Base-by-base conservation (phyloP, 2,329 filamentous ascomycete species). In the Aspergillus tanneri region DNA sequence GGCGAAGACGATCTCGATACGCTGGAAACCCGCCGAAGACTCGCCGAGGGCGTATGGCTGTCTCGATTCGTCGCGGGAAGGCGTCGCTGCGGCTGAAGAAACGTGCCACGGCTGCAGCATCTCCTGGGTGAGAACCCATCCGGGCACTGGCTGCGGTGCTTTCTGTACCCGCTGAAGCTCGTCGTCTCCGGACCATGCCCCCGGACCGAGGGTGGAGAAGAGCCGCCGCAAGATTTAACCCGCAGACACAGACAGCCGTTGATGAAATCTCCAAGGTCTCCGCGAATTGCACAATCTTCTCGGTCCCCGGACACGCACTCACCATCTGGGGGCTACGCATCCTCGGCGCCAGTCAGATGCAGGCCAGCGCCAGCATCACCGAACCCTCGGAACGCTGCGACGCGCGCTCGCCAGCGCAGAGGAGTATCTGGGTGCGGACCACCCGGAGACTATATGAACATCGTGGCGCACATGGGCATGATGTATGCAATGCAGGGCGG, bases 1-100 rank as follows among this genome's bases (percentile, higher is more conserved):
- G 64, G 64, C 11, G 64, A 66, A 32, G 59, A 65, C 10, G 61
- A 64, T 30, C 23, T 64, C 7, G 62, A 66, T 30, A 66, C 62
- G 2, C 49, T 65, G 16, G 57, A 59, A 0, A 66, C 64, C 2
- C 61, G 64, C 2, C 58, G 61, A 10, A 62, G 64, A 4, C 37
- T 66, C 3, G 60, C 54, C 1, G 28, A 51, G n/a, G 37, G 55
- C 62, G 1, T 64, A 66, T 21, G 54, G 52, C 24, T 27, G 38
- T 1, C 52, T 66, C 4, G 47, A 50, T n/a, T 5, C 57, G 60
- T 19, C 57, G 56, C 5, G 40, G 10, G 61, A 63, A 16, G 60
- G 61, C 2, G 47, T 65, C 2, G 46, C 51, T 28, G 58, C 54
- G 2, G 52, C 57, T 6, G 52, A n/a, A 59, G 14, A 63, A 57